These are phyloP conservation scores for Macrolepiota dolichaula DNA, from an alignment of 768 basidiomycete species.

Conservation along the genomic window DNA sequence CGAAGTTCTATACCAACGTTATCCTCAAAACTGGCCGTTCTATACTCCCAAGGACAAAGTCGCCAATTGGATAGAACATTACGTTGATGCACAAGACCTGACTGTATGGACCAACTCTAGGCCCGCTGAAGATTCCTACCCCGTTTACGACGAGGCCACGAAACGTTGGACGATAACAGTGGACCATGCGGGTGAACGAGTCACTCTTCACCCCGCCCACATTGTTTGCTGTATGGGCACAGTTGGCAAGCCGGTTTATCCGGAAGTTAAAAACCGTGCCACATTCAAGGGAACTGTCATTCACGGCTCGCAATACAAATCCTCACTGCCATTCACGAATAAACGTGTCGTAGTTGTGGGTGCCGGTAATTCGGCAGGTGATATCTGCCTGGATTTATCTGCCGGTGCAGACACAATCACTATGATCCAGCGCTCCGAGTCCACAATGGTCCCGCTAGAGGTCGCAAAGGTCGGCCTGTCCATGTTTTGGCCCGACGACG, in stretches of 20 bases:
- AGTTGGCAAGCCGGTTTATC: background rate
- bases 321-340: background rate
- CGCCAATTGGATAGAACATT: constrained; percentile 9
- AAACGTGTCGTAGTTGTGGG: constrained; percentile 5
- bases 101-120: constrained; percentile 6
- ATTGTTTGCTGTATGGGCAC: constrained; percentile 4
- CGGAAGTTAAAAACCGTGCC: constrained; percentile 1
- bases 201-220: constrained; percentile 1
- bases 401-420: constrained; percentile 1
- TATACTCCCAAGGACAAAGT: constrained; percentile 7
- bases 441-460: background rate
- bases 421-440: constrained; percentile 2
- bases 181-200: constrained; percentile 2
- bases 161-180: constrained; percentile 7
- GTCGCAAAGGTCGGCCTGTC: background rate
- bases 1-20: constrained; percentile 6
- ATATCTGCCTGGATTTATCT: constrained; percentile 6
- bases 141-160: background rate
- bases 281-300: constrained; percentile 4
- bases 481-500: constrained; percentile 10
- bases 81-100: constrained; percentile 3
- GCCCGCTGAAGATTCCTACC: background rate
- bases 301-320: constrained; percentile 5
- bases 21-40: constrained; percentile 3
- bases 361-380: constrained; percentile 1